A percentile compares a stretch with the other conserved stretches of the same genome.
Conservation (phyloP, 495 filamentous ascomycete species). For the Chaetomium cochliodes region DNA sequence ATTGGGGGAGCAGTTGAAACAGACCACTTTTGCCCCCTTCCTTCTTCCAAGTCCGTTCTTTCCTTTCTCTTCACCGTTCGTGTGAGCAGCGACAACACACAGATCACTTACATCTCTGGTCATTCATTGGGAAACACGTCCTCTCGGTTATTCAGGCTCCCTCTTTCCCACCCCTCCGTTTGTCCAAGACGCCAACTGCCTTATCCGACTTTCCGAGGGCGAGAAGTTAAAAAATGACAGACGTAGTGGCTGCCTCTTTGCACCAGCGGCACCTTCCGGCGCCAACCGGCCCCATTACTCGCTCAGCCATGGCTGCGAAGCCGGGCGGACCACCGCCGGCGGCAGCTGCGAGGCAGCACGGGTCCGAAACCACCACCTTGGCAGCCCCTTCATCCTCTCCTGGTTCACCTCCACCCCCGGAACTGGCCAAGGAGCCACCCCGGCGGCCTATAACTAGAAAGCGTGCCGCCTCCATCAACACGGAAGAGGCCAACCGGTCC, state of each 20-base stretch:
- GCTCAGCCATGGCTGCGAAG: constrained; percentile 33
- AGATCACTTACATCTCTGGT: background rate
- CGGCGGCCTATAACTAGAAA: constrained; percentile 40
- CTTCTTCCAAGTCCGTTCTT: constrained; percentile 2
- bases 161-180: constrained; percentile 2
- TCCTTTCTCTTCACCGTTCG: constrained; percentile 10
- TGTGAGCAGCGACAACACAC: constrained; percentile 22
- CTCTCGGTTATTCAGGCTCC: background rate
- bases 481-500: constrained; percentile 46
- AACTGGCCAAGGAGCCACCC: background rate
- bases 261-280: constrained; percentile 20
- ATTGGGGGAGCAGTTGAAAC: background rate
- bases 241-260: constrained; percentile 24
- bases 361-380: constrained; percentile 6
- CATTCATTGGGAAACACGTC: constrained; percentile 4
- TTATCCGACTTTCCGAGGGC: background rate
- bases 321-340: constrained; percentile 16
- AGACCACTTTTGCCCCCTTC: constrained; percentile 6
- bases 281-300: constrained; percentile 24
- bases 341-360: constrained; percentile 14
- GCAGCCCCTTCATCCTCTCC: constrained; percentile 11
- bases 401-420: background rate
- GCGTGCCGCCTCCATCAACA: constrained; percentile 50
- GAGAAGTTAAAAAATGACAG: constrained; percentile 31
- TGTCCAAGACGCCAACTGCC: background rate